phyloP scores from a whole-genome alignment of 1,139 yeast genomes.

The Arxiozyma heterogenica region DNA sequence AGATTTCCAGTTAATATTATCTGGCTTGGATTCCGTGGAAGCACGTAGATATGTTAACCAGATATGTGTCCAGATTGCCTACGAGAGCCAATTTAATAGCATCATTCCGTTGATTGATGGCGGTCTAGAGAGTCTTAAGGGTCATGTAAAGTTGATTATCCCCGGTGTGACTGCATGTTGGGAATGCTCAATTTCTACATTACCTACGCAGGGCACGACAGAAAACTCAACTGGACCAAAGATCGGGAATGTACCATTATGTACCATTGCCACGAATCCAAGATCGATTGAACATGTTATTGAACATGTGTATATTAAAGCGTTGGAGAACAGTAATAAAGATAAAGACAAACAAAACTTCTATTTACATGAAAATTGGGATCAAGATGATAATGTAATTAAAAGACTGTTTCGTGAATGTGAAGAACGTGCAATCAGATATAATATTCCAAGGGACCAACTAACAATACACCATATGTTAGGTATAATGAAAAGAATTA shows the following conservation, averaged over 20 bases:
- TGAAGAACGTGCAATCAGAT: constrained; percentile 48
- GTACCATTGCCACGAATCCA: constrained; percentile 93
- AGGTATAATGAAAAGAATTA: constrained; percentile 85
- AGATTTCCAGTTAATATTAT: constrained; percentile 64
- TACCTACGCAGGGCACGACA: constrained; percentile 29
- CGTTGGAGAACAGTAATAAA: neutral
- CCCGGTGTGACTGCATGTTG: constrained; percentile 85
- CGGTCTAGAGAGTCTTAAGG: constrained; percentile 92
- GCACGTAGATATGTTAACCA: constrained; percentile 92
- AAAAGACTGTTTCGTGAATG: constrained; percentile 57
- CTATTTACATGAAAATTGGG: constrained; percentile 34
- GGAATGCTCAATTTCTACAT: constrained; percentile 79
- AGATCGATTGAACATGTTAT: constrained; percentile 90
- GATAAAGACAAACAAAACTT: neutral
- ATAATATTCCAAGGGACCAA: constrained; percentile 49
- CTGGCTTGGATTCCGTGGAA: constrained; percentile 85
- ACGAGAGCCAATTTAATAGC: constrained; percentile 40
- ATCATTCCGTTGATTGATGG: constrained; percentile 86
- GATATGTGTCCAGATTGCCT: constrained; percentile 55
- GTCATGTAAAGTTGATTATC: constrained; percentile 79
- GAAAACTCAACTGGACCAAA: constrained; percentile 34
- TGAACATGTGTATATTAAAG: constrained; percentile 61
- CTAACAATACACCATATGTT: constrained; percentile 64
- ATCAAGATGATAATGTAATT: constrained; percentile 49
- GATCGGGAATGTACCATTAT: constrained; percentile 61